Evolutionary conservation across 2,329 filamentous ascomycete genomes (phyloP).

Genomic region (Penicillium griseofulvum): DNA sequence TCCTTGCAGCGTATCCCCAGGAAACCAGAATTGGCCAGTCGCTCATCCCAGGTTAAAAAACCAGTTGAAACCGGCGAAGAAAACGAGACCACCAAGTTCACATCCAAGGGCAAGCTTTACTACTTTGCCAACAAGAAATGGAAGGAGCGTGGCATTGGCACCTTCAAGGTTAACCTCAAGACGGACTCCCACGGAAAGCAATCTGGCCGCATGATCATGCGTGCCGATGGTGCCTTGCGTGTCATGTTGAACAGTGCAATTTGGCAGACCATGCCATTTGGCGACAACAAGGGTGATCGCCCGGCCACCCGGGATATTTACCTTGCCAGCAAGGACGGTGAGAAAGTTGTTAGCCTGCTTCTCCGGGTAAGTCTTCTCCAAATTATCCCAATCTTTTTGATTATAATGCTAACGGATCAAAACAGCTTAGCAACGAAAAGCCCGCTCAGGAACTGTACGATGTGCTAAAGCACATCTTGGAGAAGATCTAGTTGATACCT

Average conservation of each 20-base stretch:
- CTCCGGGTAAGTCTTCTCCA: slow-evolving; percentile 51
- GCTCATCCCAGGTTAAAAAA: slow-evolving; percentile 25
- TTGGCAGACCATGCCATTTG: slow-evolving; percentile 74
- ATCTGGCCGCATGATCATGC: slow-evolving; percentile 75
- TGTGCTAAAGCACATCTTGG: not conserved
- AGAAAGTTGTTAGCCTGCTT: slow-evolving; percentile 52
- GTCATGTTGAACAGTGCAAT: slow-evolving; percentile 84
- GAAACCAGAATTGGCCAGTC: not conserved
- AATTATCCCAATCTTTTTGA: not conserved
- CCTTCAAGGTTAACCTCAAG: slow-evolving; percentile 75
- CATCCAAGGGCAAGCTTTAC: slow-evolving; percentile 80
- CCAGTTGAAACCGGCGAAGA: slow-evolving; percentile 84
- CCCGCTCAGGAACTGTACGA: not conserved
- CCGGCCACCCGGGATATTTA: slow-evolving; percentile 63
- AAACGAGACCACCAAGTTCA: slow-evolving; percentile 71
- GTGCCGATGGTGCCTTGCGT: slow-evolving; percentile 83
- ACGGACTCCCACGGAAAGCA: slow-evolving; percentile 57
- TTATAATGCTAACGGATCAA: not conserved
- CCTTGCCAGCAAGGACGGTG: slow-evolving; percentile 59
- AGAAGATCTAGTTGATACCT: not conserved
- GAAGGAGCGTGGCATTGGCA: slow-evolving; percentile 85
- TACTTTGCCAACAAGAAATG: slow-evolving; percentile 72
- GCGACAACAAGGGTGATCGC: slow-evolving; percentile 60
- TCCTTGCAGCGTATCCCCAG: not conserved
- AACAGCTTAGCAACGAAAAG: not conserved